Evolutionary conservation across 2,329 filamentous ascomycete genomes (phyloP), one percentile per base, ranked within the genome.

Genomic region (Verticillium klebahnii): DNA sequence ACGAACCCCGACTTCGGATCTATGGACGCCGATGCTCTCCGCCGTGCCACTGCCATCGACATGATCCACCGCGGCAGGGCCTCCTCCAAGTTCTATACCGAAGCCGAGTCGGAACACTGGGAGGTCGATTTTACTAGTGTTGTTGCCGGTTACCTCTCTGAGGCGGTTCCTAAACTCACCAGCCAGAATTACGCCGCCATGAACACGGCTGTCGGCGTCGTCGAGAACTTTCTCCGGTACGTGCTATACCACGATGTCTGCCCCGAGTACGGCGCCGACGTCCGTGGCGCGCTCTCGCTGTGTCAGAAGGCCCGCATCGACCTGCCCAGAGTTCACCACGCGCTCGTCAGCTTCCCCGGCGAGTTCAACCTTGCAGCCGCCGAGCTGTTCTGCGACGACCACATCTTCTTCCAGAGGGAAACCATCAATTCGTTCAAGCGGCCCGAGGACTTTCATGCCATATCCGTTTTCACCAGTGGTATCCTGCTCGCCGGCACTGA

Each of bases 211-310:
- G 85, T 88, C 23, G 82, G 84, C 37, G 85, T 96, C 0, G 81
- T 97, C 50, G 85, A 86, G 63, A 96, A 95, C 71, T 98, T 98
- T 71, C 85, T 97, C 65, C 91, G 92, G 66, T 99, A 97, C 67
- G 80, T 98, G 0, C 80, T 93, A 11, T 85, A 90, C 63, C 93
- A 98, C 70, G 85, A 90, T 40, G 94, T 96, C 17, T 97, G 93
- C 69, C 89, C 90, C 0, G 95, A 98, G 72, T 90, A 93, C 70
- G 79, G 75, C 0, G 78, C 82, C 0, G 85, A 94, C 65, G 80
- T 98, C 62, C 75, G 84, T 17, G 78, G 81, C 0, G 92, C 93
- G 0, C 79, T 89, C 8, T 72, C 73, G 1, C 72, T 94, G 32
- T 96, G 92, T 68, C 82, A 87, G 23, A 70, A 80, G 15, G 92